These are phyloP conservation scores for Aciculosporium take DNA, from an alignment of 2,329 filamentous ascomycete genomes.

Conservation along the genomic window DNA sequence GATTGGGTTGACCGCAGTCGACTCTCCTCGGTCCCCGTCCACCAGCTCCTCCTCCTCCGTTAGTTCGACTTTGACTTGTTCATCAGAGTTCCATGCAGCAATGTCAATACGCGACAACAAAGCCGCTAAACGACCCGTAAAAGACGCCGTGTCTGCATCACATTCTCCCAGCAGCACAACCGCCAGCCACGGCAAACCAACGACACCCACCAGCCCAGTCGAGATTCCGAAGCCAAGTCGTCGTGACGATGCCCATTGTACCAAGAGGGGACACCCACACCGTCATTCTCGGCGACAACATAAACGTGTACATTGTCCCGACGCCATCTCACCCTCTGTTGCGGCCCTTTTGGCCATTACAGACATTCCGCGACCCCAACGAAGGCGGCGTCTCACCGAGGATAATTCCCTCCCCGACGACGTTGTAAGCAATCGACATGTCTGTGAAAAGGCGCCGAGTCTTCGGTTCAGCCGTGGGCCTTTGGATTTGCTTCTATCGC, in stretches of 20 bases:
- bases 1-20: conserved; percentile 1
- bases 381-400: conserved; percentile 14
- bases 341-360: conserved; percentile 48
- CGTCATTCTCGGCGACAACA: conserved; percentile 22
- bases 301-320: conserved; percentile 34
- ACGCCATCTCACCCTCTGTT: conserved; percentile 43
- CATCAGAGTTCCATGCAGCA: conserved; percentile 14
- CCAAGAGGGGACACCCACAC: conserved; percentile 25
- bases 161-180: conserved; percentile 15
- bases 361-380: conserved; percentile 36
- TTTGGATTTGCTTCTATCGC: conserved; percentile 43
- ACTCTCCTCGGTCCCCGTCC: background rate
- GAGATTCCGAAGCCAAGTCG: conserved; percentile 36
- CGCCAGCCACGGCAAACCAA: conserved; percentile 16
- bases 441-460: conserved; percentile 45
- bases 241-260: conserved; percentile 20
- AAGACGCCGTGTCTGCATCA: conserved; percentile 12
- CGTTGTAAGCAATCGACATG: conserved; percentile 37
- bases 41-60: conserved; percentile 1
- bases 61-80: conserved; percentile 7
- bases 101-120: conserved; percentile 22
- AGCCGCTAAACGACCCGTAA: conserved; percentile 16
- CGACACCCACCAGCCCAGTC: conserved; percentile 34
- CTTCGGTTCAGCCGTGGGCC: conserved; percentile 38
- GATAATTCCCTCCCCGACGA: conserved; percentile 37